Evolutionary conservation across 305 asterid genomes (phyloP).

Genomic region (Solanum chacoense): DNA sequence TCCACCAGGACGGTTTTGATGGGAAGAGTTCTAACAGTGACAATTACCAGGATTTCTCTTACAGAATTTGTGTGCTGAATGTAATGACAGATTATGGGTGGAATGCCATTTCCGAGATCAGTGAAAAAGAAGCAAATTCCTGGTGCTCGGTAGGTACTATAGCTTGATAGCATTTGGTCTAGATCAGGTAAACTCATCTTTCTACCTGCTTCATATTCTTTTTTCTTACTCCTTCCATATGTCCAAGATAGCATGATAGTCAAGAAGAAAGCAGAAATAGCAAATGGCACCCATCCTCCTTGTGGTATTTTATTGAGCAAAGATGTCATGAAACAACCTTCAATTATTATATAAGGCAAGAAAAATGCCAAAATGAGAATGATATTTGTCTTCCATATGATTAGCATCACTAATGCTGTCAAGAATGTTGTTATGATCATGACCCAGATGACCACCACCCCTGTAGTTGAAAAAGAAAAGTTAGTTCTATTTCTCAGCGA

Average conservation of each 20-base stretch:
- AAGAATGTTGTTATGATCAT: slow-evolving; percentile 27
- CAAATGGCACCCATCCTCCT: slow-evolving; percentile 30
- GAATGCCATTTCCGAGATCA: slow-evolving; percentile 20
- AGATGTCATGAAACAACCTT: slow-evolving; percentile 23
- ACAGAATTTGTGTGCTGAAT: slow-evolving; percentile 18
- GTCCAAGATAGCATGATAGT: slow-evolving; percentile 25
- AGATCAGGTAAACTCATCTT: slow-evolving; percentile 18
- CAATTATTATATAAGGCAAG: slow-evolving; percentile 17
- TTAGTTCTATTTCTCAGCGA: neutral
- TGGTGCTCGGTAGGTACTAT: neutral
- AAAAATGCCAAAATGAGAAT: slow-evolving; percentile 18
- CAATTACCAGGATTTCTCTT: slow-evolving; percentile 15
- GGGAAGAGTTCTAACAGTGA: slow-evolving; percentile 16
- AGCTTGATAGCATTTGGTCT: slow-evolving; percentile 7
- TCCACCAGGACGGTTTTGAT: slow-evolving; percentile 7
- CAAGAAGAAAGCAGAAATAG: slow-evolving; percentile 15
- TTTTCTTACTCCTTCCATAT: slow-evolving; percentile 21
- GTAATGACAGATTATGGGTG: slow-evolving; percentile 22
- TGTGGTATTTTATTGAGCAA: slow-evolving; percentile 26
- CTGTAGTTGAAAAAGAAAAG: slow-evolving; percentile 4
- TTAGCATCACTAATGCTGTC: slow-evolving; percentile 32
- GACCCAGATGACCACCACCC: slow-evolving; percentile 29
- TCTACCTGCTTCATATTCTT: slow-evolving; percentile 9
- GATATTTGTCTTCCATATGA: slow-evolving; percentile 33
- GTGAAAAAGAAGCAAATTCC: slow-evolving; percentile 26